Percentiles rank a stretch among this genome's conserved stretches.
These are phyloP conservation scores for Yamadazyma pseudoaaseri DNA, from an alignment of 1,139 yeast species.

Conservation along the genomic window DNA sequence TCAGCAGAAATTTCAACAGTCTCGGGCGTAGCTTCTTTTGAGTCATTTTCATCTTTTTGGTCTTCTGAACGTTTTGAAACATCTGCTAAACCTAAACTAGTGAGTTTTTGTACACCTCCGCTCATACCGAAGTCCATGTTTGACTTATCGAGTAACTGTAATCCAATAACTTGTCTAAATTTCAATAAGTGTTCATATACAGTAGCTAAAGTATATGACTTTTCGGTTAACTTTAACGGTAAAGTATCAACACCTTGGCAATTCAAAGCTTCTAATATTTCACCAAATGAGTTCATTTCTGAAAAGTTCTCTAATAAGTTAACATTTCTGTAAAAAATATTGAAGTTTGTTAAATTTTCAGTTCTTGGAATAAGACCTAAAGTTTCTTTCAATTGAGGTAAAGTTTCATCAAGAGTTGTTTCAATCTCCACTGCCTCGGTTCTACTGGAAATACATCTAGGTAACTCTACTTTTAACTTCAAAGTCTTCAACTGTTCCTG, in stretches of 20 bases:
- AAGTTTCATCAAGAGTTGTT: conserved; percentile 40
- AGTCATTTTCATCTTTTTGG: conserved; percentile 4
- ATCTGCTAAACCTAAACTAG: conserved; percentile 25
- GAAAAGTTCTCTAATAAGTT: conserved; percentile 32
- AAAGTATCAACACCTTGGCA: conserved; percentile 17
- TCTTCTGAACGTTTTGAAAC: conserved; percentile 8
- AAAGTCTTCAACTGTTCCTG: conserved; percentile 7
- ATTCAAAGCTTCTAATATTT: conserved; percentile 24
- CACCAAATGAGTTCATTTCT: conserved; percentile 32
- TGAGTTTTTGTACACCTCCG: conserved; percentile 30
- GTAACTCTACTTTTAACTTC: conserved; percentile 24
- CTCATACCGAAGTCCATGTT: conserved; percentile 23
- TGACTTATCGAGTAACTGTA: conserved; percentile 39
- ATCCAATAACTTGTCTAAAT: conserved; percentile 46
- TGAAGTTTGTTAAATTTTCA: conserved; percentile 61
- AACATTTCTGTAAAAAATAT: conserved; percentile 39
- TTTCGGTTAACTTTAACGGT: conserved; percentile 25
- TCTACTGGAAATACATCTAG: conserved; percentile 24
- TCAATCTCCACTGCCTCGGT: conserved; percentile 14
- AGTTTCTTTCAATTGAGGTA: conserved; percentile 60
- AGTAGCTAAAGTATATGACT: conserved; percentile 37
- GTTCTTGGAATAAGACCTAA: conserved; percentile 54
- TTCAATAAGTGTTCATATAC: conserved; percentile 41
- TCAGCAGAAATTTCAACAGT: conserved; percentile 17
- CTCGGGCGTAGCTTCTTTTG: conserved; percentile 1